phyloP scores from a whole-genome alignment of 1,284 basidiomycete species.

The Fomitopsis betulina region DNA sequence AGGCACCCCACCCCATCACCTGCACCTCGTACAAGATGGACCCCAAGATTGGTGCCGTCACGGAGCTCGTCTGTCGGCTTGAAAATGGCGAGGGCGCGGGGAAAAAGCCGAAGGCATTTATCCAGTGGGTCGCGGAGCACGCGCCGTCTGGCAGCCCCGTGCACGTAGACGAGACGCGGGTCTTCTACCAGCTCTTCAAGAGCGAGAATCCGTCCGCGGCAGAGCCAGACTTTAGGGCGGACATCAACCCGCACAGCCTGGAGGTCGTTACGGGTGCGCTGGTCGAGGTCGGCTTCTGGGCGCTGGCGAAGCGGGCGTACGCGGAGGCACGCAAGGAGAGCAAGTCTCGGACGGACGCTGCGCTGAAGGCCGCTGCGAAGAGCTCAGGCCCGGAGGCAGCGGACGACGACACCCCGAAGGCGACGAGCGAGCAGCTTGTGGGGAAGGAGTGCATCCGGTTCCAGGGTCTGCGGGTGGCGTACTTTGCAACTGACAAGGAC shows the following conservation, averaged over 20 bases:
- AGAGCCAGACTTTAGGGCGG: slow-evolving; percentile 66
- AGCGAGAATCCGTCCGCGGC: slow-evolving; percentile 83
- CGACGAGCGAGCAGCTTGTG: slow-evolving; percentile 77
- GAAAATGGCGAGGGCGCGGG: slow-evolving; percentile 58
- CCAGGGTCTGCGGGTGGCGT: slow-evolving; percentile 94
- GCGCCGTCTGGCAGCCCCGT: slow-evolving; percentile 78
- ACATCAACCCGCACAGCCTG: slow-evolving; percentile 78
- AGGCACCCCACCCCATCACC: slow-evolving; percentile 94
- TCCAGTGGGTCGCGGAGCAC: slow-evolving; percentile 97
- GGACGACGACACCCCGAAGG: slow-evolving; percentile 55
- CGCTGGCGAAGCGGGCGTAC: slow-evolving; percentile 71
- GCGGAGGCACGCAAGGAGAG: slow-evolving; percentile 66
- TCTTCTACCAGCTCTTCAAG: slow-evolving; percentile 94
- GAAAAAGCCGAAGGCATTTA: slow-evolving; percentile 92
- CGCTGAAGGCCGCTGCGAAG: slow-evolving; percentile 43
- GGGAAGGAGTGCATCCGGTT: slow-evolving; percentile 95
- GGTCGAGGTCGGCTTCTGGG: slow-evolving; percentile 89
- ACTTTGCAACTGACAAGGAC: slow-evolving; percentile 93
- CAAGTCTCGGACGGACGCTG: slow-evolving; percentile 61
- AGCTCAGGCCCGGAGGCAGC: slow-evolving; percentile 16
- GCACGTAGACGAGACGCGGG: slow-evolving; percentile 82
- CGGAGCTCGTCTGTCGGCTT: slow-evolving; percentile 76
- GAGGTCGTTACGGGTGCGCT: slow-evolving; percentile 79
- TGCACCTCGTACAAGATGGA: slow-evolving; percentile 86
- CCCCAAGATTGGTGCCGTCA: slow-evolving; percentile 63